Conservation (phyloP, 345 rosid genomes). For the Heritiera fomes region DNA sequence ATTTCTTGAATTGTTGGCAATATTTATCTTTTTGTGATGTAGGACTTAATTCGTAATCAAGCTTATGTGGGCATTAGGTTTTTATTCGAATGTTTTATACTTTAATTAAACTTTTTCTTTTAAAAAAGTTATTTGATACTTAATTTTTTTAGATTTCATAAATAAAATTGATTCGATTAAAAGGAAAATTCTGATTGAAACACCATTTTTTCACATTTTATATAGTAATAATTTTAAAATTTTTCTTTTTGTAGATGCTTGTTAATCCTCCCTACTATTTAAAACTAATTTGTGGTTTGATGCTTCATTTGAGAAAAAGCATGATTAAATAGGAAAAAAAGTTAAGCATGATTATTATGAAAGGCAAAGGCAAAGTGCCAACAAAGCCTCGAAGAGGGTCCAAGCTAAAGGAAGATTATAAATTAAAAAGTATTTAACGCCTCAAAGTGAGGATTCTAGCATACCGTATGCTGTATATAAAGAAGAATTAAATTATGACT, state of each 20-base stretch:
- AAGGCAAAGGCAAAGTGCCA: background rate
- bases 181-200: no score
- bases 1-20: background rate
- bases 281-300: background rate
- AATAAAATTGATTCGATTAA: no score
- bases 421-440: background rate
- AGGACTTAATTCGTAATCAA: constrained; percentile 31
- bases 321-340: no score
- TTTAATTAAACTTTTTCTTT: background rate
- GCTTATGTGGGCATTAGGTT: background rate
- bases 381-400: no score
- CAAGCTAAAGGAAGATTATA: background rate
- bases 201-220: no score
- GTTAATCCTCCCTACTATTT: no score
- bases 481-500: constrained; percentile 1
- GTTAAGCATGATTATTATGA: background rate
- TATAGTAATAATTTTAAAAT: no score
- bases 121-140: no score
- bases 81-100: background rate
- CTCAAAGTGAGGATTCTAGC: background rate
- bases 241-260: background rate
- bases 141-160: no score
- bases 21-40: constrained; percentile 7
- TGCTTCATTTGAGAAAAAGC: background rate
- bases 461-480: no score